phyloP scores from a whole-genome alignment of 2,329 filamentous ascomycete genomes.

The Biscogniauxia sp. region DNA sequence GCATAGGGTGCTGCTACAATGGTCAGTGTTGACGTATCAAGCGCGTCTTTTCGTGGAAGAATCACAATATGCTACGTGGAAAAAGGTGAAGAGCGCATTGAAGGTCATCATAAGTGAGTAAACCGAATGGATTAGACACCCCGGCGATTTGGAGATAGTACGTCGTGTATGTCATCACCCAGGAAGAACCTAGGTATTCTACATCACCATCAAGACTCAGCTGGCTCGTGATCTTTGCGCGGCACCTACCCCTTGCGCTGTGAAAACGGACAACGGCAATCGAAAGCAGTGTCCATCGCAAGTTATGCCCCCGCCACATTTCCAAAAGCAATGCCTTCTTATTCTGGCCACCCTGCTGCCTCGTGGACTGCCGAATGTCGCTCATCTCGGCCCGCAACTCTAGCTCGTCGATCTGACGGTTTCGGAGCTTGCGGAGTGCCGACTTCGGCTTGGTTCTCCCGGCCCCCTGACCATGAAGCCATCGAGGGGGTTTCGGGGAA shows the following conservation, averaged over 20 bases:
- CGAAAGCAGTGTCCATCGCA: slow-evolving; percentile 30
- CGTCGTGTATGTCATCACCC: slow-evolving; percentile 32
- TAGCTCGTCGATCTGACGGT: slow-evolving; percentile 25
- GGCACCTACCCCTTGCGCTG: slow-evolving; percentile 29
- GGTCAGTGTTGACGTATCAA: neutral
- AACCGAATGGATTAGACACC: slow-evolving; percentile 31
- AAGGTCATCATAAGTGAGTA: slow-evolving; percentile 36
- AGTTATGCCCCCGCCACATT: slow-evolving; percentile 33
- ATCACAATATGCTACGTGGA: slow-evolving; percentile 34
- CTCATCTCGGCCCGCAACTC: slow-evolving; percentile 32
- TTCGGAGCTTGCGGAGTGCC: slow-evolving; percentile 30
- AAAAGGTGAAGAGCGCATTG: slow-evolving; percentile 33
- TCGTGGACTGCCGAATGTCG: slow-evolving; percentile 30
- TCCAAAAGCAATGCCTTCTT: slow-evolving; percentile 31
- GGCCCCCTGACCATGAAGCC: slow-evolving; percentile 38
- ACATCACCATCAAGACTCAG: slow-evolving; percentile 1
- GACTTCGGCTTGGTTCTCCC: slow-evolving; percentile 29
- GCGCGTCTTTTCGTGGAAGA: neutral
- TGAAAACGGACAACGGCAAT: slow-evolving; percentile 34
- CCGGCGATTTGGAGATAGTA: slow-evolving; percentile 35
- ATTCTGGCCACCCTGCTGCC: slow-evolving; percentile 26
- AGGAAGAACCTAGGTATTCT: slow-evolving; percentile 30
- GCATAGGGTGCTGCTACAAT: slow-evolving; percentile 33
- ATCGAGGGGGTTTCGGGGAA: slow-evolving; percentile 39
- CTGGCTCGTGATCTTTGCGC: neutral